phyloP scores from a whole-genome alignment of 208 protist genomes.

The Kentomonas sorsogonicus region DNA sequence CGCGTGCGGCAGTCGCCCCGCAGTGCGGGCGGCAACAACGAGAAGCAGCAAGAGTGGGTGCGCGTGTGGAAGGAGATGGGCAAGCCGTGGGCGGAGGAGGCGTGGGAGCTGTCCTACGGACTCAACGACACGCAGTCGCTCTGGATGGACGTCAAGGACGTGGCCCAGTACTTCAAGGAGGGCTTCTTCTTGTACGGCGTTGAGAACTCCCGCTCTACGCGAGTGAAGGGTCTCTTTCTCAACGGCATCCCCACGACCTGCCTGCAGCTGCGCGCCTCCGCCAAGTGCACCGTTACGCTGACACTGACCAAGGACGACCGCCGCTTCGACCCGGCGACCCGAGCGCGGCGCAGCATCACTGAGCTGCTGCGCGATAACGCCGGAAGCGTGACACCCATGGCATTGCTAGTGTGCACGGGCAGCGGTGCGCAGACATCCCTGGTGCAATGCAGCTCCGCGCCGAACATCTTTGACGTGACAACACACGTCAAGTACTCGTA shows the following conservation, averaged over 20 bases:
- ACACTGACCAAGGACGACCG: too few relatives aligned
- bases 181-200: slow-evolving; percentile 37
- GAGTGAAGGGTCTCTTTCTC: slow-evolving; percentile 30
- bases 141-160: slow-evolving; percentile 61
- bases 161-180: slow-evolving; percentile 53
- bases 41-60: slow-evolving; percentile 15
- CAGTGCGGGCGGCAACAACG: slow-evolving; percentile 20
- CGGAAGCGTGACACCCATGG: too few relatives aligned
- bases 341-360: too few relatives aligned
- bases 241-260: slow-evolving; percentile 29
- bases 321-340: too few relatives aligned
- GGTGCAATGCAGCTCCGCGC: slow-evolving; percentile 8
- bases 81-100: slow-evolving; percentile 42
- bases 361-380: too few relatives aligned
- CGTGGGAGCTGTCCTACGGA: slow-evolving; percentile 22
- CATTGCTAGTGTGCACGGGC: too few relatives aligned
- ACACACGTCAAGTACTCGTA: slow-evolving; percentile 26
- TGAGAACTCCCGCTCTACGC: slow-evolving; percentile 16
- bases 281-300: too few relatives aligned
- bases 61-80: slow-evolving; percentile 23
- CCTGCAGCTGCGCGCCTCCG: slow-evolving; percentile 34
- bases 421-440: neutral
- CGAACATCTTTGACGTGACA: slow-evolving; percentile 18
- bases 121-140: slow-evolving; percentile 14
- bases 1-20: slow-evolving; percentile 23